Evolutionary conservation across 1,139 yeast species (phyloP), one percentile per base, ranked within the genome.

Genomic region (Wickerhamomyces sp.): DNA sequence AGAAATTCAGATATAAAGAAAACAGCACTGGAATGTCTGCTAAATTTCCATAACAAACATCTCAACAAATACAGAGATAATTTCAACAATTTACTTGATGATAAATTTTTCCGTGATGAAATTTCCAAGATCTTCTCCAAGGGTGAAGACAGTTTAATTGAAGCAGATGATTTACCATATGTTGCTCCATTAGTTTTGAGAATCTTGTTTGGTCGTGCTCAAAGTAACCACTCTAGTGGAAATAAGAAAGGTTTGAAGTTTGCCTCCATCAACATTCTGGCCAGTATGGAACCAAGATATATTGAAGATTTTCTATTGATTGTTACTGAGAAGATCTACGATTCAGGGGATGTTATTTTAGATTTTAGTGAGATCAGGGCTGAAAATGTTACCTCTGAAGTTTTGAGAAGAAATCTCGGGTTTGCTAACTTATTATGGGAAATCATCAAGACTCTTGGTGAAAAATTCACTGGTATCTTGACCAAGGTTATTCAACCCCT

Each of bases 141-240:
- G 35, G 68, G 70, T 40, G 79, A 74, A n/a, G 70, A 76, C n/a
- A 73, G 73, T 9, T 65, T 68, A 2, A 72, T 90, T 43, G 90
- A 85, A 53, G 72, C 70, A 13, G 72, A 71, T 8, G 97, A 91
- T 60, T 69, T 76, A 23, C 68, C 64, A 1, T 63, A 54, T 0
- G 72, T 93, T 7, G 77, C 90, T 76, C 94, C 95, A 1, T 62
- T 87, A 40, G 76, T 90, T 6, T 65, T 91, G 41, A 71, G 97
- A 52, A 84, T 94, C 29, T 67, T 94, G 34, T 93, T 84, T 64
- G 99, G 99, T 7, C 75, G 95, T 52, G 89, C 90, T 10, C 95
- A 88, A 65, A 71, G 75, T 6, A 65, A 70, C 32, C 67, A 64
- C 31, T 67, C 72, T 1, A 79, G 84, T 62, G 89, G 89, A 49